These are phyloP conservation scores for Trichoderma sp. DNA, from an alignment of 2,329 filamentous ascomycete species.

Conservation along the genomic window DNA sequence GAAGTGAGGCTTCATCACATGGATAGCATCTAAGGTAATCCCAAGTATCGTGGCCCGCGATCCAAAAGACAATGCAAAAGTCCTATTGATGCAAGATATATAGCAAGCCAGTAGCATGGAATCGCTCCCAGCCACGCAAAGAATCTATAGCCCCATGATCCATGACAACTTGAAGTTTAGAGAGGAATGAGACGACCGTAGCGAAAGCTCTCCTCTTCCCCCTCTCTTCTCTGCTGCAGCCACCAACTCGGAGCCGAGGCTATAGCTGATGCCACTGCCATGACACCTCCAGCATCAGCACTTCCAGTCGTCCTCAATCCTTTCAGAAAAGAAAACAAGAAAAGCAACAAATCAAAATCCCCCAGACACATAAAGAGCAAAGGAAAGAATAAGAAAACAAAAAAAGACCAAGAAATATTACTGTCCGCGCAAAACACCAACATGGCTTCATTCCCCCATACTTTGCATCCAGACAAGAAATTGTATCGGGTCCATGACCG, in stretches of 20 bases:
- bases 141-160: slow-evolving; percentile 26
- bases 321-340: slow-evolving; percentile 13
- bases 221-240: slow-evolving; percentile 6
- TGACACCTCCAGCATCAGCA: not conserved
- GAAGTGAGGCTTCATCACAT: not conserved
- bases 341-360: slow-evolving; percentile 1
- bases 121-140: slow-evolving; percentile 27
- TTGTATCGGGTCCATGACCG: slow-evolving; percentile 23
- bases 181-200: slow-evolving; percentile 16
- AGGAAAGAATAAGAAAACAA: not conserved
- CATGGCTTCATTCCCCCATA: slow-evolving; percentile 29
- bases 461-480: slow-evolving; percentile 29
- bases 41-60: not conserved
- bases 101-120: slow-evolving; percentile 20
- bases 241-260: slow-evolving; percentile 18
- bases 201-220: slow-evolving; percentile 8
- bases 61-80: not conserved
- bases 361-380: slow-evolving; percentile 15
- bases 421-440: slow-evolving; percentile 28
- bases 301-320: slow-evolving; percentile 6
- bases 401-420: slow-evolving; percentile 2
- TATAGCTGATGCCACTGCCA: not conserved
- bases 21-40: no score
- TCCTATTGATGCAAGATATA: not conserved
- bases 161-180: not conserved